phyloP scores from a whole-genome alignment of 2,329 filamentous ascomycete species.

The Amauroascus verrucosus region DNA sequence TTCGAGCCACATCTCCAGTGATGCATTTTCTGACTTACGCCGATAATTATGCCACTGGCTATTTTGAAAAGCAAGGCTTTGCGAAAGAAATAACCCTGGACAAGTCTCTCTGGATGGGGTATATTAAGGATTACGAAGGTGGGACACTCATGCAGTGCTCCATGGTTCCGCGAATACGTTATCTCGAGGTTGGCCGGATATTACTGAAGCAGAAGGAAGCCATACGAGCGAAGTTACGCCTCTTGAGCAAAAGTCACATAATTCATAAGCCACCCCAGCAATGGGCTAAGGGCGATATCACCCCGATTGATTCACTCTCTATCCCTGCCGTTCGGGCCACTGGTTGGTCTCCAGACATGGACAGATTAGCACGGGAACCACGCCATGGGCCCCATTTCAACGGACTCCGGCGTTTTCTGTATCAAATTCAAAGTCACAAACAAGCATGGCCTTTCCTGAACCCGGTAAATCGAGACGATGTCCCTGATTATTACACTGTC shows the following conservation, averaged over 20 bases:
- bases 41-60: slow-evolving; percentile 85
- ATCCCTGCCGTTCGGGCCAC: slow-evolving; percentile 70
- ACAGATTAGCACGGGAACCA: slow-evolving; percentile 73
- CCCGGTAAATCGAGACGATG: slow-evolving; percentile 77
- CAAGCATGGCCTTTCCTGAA: slow-evolving; percentile 76
- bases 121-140: slow-evolving; percentile 84
- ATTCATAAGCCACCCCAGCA: slow-evolving; percentile 65
- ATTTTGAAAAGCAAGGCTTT: slow-evolving; percentile 90
- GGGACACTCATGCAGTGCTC: slow-evolving; percentile 90
- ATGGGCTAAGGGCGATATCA: slow-evolving; percentile 55
- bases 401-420: slow-evolving; percentile 70
- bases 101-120: slow-evolving; percentile 77
- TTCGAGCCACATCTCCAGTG: slow-evolving; percentile 79
- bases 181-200: slow-evolving; percentile 75
- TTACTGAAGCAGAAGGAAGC: slow-evolving; percentile 81
- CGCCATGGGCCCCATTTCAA: slow-evolving; percentile 82
- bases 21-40: slow-evolving; percentile 92
- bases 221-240: slow-evolving; percentile 73
- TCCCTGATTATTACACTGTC: slow-evolving; percentile 82
- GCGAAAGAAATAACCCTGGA: slow-evolving; percentile 88
- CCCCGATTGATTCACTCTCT: slow-evolving; percentile 61
- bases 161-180: slow-evolving; percentile 77
- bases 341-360: slow-evolving; percentile 84
- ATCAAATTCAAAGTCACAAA: slow-evolving; percentile 74
- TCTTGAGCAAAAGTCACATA: slow-evolving; percentile 66